A percentile compares a stretch with the other conserved stretches of the same genome.
Evolutionary conservation across 2,329 filamentous ascomycete species (phyloP).

Genomic region (Aspergillus sp.): DNA sequence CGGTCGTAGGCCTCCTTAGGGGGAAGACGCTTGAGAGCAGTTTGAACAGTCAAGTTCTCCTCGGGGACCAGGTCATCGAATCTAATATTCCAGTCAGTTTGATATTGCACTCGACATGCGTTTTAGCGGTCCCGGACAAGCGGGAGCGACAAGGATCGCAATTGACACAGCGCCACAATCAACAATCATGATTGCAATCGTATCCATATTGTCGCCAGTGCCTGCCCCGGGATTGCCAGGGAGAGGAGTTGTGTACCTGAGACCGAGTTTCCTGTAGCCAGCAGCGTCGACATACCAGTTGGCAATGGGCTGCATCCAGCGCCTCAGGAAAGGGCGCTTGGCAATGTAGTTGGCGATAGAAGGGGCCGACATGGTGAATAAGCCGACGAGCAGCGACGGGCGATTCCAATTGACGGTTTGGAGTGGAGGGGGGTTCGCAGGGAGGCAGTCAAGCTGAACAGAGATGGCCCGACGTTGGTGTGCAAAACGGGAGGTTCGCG

Average conservation of each 20-base stretch:
- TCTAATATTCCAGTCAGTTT: constrained; percentile 50
- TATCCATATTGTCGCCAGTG: constrained; percentile 6
- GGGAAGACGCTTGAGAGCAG: constrained; percentile 85
- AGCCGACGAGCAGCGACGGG: constrained; percentile 18
- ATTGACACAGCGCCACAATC: neutral
- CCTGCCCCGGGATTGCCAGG: constrained; percentile 13
- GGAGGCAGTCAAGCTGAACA: constrained; percentile 32
- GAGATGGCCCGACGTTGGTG: constrained; percentile 39
- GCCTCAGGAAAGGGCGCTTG: constrained; percentile 82
- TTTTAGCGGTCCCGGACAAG: constrained; percentile 13
- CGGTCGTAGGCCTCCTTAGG: constrained; percentile 94
- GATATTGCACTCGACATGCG: neutral
- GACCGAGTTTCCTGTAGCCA: constrained; percentile 89
- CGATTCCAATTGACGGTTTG: constrained; percentile 31
- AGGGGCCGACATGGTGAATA: constrained; percentile 65
- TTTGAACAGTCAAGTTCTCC: constrained; percentile 82
- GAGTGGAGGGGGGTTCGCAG: constrained; percentile 27
- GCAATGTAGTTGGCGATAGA: constrained; percentile 73
- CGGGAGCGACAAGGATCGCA: constrained; percentile 2
- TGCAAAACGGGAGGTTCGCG: constrained; percentile 39
- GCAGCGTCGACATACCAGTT: constrained; percentile 86
- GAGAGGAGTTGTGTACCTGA: constrained; percentile 63
- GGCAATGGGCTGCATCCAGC: constrained; percentile 75
- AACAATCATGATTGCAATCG: neutral
- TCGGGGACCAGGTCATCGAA: constrained; percentile 94